Conservation (phyloP, 495 filamentous ascomycete genomes). For the Usnea hakonensis region DNA sequence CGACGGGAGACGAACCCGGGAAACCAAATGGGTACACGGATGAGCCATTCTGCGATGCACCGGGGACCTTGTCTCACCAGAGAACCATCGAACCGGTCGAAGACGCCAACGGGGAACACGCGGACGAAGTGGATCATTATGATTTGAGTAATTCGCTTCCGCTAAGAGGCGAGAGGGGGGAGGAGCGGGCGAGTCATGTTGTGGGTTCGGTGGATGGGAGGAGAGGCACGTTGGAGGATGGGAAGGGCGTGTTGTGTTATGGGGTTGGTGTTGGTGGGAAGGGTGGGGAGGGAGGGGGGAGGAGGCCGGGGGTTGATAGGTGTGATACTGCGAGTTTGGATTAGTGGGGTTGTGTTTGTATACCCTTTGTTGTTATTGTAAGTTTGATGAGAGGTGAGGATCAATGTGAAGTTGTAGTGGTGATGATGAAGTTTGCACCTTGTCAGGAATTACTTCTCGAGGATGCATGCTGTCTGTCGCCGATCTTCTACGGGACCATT, state of each 20-base stretch:
- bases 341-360: not conserved
- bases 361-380: not conserved
- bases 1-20: slow-evolving; percentile 12
- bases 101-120: not conserved
- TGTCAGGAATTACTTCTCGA: too few species aligned
- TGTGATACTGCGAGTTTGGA: slow-evolving; percentile 7
- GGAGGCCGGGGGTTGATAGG: not conserved
- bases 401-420: not conserved
- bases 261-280: not conserved
- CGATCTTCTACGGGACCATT: not conserved
- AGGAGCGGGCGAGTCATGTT: not conserved
- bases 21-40: slow-evolving; percentile 2
- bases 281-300: not conserved
- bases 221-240: slow-evolving; percentile 12
- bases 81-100: not conserved
- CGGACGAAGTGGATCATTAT: not conserved
- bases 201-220: not conserved
- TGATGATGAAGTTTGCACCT: too few species aligned
- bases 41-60: not conserved
- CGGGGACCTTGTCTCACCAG: not conserved
- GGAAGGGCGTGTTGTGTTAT: slow-evolving; percentile 17
- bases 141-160: not conserved
- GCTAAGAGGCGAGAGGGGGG: not conserved
- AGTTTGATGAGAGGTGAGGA: not conserved
- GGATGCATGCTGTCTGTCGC: too few species aligned